Conservation (phyloP, 345 rosid genomes). For the Linum trigynum region DNA sequence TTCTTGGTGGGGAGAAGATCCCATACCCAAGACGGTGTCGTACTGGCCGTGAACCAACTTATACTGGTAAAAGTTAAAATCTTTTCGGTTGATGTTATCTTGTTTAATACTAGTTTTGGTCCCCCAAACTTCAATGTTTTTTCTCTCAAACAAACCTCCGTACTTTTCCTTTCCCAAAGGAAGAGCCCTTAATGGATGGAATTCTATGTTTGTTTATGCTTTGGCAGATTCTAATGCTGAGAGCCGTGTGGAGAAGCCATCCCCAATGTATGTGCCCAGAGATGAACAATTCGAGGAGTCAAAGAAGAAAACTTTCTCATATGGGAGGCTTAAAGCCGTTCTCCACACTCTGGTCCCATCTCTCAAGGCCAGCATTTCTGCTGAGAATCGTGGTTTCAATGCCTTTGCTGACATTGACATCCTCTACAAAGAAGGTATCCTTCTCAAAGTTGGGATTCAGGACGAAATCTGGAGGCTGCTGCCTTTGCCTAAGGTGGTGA, state of each 20-base stretch:
- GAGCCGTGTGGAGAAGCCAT: constrained; percentile 86
- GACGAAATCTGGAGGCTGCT: constrained; percentile 65
- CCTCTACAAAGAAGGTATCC: constrained; percentile 84
- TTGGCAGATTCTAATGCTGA: constrained; percentile 53
- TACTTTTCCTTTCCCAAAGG: too few relatives aligned
- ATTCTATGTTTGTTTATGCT: background rate
- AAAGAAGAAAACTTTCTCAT: constrained; percentile 50
- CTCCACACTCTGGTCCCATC: constrained; percentile 78
- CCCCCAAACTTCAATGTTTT: too few relatives aligned
- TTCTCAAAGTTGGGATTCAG: constrained; percentile 73
- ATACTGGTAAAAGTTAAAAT: constrained; percentile 34
- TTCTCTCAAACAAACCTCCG: too few relatives aligned
- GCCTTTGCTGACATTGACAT: constrained; percentile 67
- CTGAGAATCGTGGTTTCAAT: constrained; percentile 49
- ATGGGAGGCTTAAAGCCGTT: constrained; percentile 68
- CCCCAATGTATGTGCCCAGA: constrained; percentile 82
- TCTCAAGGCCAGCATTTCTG: constrained; percentile 69
- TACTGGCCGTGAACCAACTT: constrained; percentile 59
- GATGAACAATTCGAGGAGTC: constrained; percentile 94
- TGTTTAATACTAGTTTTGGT: too few relatives aligned
- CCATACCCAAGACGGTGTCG: constrained; percentile 95
- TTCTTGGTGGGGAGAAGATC: constrained; percentile 51
- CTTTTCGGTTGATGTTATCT: background rate
- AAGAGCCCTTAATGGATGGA: too few relatives aligned
- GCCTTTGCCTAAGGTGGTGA: constrained; percentile 60